phyloP scores from a whole-genome alignment of 164 flowering plant genomes.

The Magnolia sinica region DNA sequence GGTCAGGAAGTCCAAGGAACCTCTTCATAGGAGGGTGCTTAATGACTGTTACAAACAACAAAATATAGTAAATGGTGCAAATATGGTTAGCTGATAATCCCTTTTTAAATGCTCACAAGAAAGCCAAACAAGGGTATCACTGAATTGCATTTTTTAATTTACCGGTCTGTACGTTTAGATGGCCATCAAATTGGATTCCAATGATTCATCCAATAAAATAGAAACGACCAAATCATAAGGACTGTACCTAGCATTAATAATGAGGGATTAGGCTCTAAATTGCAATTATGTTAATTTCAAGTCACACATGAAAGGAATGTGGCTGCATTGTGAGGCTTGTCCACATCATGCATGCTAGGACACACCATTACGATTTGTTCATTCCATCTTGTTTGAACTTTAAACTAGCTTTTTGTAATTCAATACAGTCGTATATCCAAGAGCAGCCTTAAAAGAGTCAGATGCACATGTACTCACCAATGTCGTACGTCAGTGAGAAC shows the following conservation, averaged over 20 bases:
- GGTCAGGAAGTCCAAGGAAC: constrained; percentile 16
- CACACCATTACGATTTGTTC: background rate
- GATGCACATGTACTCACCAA: constrained; percentile 36
- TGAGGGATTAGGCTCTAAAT: background rate
- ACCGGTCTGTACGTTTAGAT: background rate
- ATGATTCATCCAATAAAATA: background rate
- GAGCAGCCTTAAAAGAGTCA: background rate
- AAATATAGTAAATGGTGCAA: background rate
- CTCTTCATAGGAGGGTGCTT: constrained; percentile 18
- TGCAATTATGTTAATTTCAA: background rate
- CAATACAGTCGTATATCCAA: too few relatives aligned
- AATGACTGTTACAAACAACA: constrained; percentile 10
- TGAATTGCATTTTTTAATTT: too few relatives aligned
- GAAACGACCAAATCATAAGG: background rate
- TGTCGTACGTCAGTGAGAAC: constrained; percentile 53
- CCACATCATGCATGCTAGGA: background rate
- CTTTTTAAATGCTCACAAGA: background rate
- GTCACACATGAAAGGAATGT: background rate
- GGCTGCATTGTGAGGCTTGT: background rate
- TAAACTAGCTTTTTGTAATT: background rate
- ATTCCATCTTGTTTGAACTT: background rate
- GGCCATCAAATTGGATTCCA: background rate
- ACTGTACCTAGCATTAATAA: background rate
- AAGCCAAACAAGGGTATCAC: background rate
- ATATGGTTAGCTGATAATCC: background rate